These are phyloP conservation scores for Thelonectria blattea DNA, from an alignment of 2,329 filamentous ascomycete genomes.

Conservation along the genomic window DNA sequence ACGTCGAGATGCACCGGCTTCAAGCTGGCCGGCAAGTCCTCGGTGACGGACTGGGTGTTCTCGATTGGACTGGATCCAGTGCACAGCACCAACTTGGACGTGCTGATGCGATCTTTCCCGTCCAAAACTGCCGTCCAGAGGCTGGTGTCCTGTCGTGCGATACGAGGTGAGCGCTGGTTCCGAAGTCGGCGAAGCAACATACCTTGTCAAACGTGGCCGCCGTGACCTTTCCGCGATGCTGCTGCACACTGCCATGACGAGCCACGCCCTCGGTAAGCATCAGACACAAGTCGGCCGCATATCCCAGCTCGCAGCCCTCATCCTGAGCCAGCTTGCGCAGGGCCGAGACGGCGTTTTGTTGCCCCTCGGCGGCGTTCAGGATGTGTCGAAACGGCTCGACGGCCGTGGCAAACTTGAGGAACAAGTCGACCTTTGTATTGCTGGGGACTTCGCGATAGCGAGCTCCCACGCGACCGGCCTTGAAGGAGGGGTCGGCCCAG, in stretches of 20 bases:
- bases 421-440: constrained; percentile 67
- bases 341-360: constrained; percentile 60
- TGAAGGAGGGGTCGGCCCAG: constrained; percentile 65
- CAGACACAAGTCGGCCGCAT: constrained; percentile 62
- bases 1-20: constrained; percentile 55
- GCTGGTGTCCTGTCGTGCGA: constrained; percentile 15
- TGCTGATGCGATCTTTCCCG: constrained; percentile 44
- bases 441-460: constrained; percentile 66
- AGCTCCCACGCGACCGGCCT: constrained; percentile 57
- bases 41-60: constrained; percentile 49
- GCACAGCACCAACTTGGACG: constrained; percentile 59
- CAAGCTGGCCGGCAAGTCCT: constrained; percentile 23
- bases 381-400: constrained; percentile 59
- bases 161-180: background rate
- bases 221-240: constrained; percentile 45
- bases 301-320: constrained; percentile 60
- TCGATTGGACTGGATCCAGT: constrained; percentile 61
- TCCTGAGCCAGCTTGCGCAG: constrained; percentile 60
- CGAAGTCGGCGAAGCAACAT: background rate
- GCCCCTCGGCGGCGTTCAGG: constrained; percentile 49
- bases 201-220: constrained; percentile 41
- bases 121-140: constrained; percentile 35
- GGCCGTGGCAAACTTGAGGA: constrained; percentile 62
- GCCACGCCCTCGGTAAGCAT: constrained; percentile 53
- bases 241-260: constrained; percentile 47